Evolutionary conservation across 140 eudicot species (phyloP).

Genomic region (Stevia rebaudiana): DNA sequence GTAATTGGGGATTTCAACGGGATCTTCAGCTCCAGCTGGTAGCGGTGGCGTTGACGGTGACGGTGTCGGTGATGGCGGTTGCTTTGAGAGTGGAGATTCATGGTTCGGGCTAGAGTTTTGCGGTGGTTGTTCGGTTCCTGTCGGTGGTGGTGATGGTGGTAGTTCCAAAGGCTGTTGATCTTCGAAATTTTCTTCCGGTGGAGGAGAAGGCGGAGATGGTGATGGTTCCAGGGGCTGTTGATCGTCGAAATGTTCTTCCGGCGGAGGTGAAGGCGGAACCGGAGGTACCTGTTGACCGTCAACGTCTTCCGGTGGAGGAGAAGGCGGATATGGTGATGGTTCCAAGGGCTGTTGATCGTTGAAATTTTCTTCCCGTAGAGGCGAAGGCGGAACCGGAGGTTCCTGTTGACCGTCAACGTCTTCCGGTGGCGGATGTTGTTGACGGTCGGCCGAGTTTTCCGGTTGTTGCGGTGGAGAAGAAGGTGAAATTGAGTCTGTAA

Average conservation of each 20-base stretch:
- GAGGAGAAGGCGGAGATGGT: slow-evolving; percentile 23
- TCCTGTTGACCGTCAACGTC: slow-evolving; percentile 8
- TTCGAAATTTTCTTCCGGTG: slow-evolving; percentile 6
- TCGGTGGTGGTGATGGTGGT: slow-evolving; percentile 19
- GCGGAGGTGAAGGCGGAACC: slow-evolving; percentile 20
- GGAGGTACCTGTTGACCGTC: slow-evolving; percentile 4
- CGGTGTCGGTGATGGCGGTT: slow-evolving; percentile 15
- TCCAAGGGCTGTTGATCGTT: neutral
- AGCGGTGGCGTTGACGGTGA: slow-evolving; percentile 17
- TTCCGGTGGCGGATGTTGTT: slow-evolving; percentile 16
- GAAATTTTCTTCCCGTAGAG: slow-evolving; percentile 11
- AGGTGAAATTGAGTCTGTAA: slow-evolving; percentile 21
- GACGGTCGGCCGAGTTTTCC: slow-evolving; percentile 2
- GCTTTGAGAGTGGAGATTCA: slow-evolving; percentile 14
- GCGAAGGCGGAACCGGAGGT: slow-evolving; percentile 18
- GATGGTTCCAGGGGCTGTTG: neutral
- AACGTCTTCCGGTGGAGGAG: slow-evolving; percentile 16
- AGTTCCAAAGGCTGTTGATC: slow-evolving; percentile 7
- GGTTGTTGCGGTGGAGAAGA: slow-evolving; percentile 10
- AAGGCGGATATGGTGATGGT: slow-evolving; percentile 26
- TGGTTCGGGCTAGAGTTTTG: slow-evolving; percentile 5
- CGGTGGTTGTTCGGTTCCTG: slow-evolving; percentile 15
- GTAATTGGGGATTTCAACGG: slow-evolving; percentile 6
- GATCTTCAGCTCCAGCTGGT: slow-evolving; percentile 6
- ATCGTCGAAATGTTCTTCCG: neutral